Evolutionary conservation across 1,284 basidiomycete species (phyloP), one percentile per base, ranked within the genome.

Genomic region (Takashimella tepidaria): DNA sequence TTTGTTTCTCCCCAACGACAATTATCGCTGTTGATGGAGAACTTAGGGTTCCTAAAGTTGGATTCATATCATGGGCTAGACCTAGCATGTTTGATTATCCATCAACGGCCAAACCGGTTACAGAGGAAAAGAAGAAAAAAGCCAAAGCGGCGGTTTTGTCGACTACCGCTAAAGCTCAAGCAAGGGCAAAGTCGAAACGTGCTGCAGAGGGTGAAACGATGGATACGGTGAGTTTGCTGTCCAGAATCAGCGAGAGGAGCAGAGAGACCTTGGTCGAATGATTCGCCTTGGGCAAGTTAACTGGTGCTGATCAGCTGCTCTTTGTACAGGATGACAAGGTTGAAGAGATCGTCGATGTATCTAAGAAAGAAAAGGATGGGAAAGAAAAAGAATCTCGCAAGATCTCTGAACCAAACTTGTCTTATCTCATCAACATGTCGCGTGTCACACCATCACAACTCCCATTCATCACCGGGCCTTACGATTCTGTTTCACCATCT

Each of bases 81-180:
- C 90, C 92, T 6, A 90, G 87, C 60, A 75, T 92, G 46, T 96
- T 92, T 68, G 92, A 91, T 1, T 97, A 97, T 74, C 91, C 90
- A 5, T 77, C 86, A 12, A 81, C 83, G 2, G 86, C 84, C 47
- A 90, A 90, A 70, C 87, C 91, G 12, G 88, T 88, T 1, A 89
- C 90, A 75, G 92, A 91, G 77, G 92, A 95, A 77, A 81, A 88
- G 1, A 86, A 89, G 41, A 83, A 87, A 45, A 95, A 93, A 76
- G 86, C 92, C 50, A 89, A 88, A 37, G 87, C 92, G 11, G 93
- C 91, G 24, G 91, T 98, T 5, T 80, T 98, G 41, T 95, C 91
- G 5, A 97, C 93, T 1, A 98, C 92, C 1, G 92, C 90, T 0
- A 93, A 91, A 75, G 89, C 88, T 13, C 90, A 91, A 72, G 91